Conservation (phyloP, 2,329 filamentous ascomycete species). For the Diaporthe sp. region DNA sequence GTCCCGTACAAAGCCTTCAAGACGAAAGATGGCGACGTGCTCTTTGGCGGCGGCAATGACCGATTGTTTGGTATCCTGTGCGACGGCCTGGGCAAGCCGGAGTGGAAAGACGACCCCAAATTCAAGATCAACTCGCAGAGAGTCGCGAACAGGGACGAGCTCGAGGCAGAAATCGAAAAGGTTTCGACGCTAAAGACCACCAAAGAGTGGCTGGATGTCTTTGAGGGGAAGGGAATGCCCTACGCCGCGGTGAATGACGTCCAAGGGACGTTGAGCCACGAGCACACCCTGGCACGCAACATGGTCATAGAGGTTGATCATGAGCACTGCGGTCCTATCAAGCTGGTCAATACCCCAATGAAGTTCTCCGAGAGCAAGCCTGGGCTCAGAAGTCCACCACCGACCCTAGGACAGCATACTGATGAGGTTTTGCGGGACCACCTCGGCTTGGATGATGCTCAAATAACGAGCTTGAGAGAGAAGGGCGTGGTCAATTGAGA, state of each 20-base stretch:
- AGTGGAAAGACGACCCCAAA: constrained; percentile 71
- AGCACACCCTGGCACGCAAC: constrained; percentile 84
- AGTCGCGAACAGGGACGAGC: constrained; percentile 78
- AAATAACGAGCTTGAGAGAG: constrained; percentile 73
- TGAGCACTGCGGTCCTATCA: constrained; percentile 84
- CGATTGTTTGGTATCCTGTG: constrained; percentile 76
- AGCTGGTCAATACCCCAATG: constrained; percentile 92
- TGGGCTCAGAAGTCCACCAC: constrained; percentile 81
- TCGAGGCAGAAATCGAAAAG: constrained; percentile 84
- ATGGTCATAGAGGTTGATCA: constrained; percentile 95
- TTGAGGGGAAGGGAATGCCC: constrained; percentile 93
- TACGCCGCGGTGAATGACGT: constrained; percentile 95
- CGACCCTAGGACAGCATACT: constrained; percentile 89
- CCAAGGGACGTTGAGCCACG: constrained; percentile 84
- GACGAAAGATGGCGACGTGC: constrained; percentile 78
- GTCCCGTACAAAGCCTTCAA: constrained; percentile 93
- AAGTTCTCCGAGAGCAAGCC: constrained; percentile 91
- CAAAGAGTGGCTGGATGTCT: constrained; percentile 85
- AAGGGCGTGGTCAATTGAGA: constrained; percentile 72
- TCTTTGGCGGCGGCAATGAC: constrained; percentile 81
- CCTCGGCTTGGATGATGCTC: constrained; percentile 69
- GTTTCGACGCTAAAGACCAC: constrained; percentile 85
- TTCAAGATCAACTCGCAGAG: constrained; percentile 74
- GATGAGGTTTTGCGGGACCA: constrained; percentile 78
- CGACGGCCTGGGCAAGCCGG: constrained; percentile 67